Conservation (phyloP, 2,329 filamentous ascomycete genomes). For the Fusarium piperis region DNA sequence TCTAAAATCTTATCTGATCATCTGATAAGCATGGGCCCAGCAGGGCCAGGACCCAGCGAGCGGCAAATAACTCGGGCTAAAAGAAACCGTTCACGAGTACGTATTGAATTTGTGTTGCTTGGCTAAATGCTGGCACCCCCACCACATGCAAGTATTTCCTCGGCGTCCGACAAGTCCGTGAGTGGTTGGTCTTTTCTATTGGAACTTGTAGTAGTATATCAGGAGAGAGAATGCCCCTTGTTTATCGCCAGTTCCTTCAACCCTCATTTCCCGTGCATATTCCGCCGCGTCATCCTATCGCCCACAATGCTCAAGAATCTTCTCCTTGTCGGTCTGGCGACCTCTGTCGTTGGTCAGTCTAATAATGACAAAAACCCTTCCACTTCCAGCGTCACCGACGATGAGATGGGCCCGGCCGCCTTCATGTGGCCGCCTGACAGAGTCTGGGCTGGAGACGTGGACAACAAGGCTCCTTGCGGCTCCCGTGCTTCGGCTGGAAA, state of each 20-base stretch:
- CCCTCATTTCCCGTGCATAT: background rate
- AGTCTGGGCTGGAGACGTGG: slow-evolving; percentile 61
- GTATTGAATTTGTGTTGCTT: background rate
- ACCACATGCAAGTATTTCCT: slow-evolving; percentile 1
- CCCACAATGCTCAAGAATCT: slow-evolving; percentile 21
- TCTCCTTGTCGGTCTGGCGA: slow-evolving; percentile 15
- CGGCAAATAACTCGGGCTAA: background rate
- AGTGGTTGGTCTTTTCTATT: background rate
- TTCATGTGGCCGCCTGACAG: slow-evolving; percentile 70
- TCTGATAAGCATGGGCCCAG: slow-evolving; percentile 32
- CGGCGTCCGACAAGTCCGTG: slow-evolving; percentile 3
- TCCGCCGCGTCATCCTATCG: background rate
- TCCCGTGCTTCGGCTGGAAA: slow-evolving; percentile 58
- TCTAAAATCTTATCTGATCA: slow-evolving; percentile 41
- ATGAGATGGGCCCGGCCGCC: slow-evolving; percentile 63
- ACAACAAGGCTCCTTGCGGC: slow-evolving; percentile 68
- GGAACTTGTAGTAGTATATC: slow-evolving; percentile 20
- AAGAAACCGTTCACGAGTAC: background rate
- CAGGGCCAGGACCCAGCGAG: background rate
- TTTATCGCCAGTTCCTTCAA: background rate
- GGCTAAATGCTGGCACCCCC: background rate
- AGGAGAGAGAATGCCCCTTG: slow-evolving; percentile 7
- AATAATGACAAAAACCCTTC: slow-evolving; percentile 20
- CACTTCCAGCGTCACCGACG: slow-evolving; percentile 21
- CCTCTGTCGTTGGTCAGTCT: slow-evolving; percentile 10